These are phyloP conservation scores for Phytophthora pisi DNA, from an alignment of 352 stramenopile species.

Conservation along the genomic window DNA sequence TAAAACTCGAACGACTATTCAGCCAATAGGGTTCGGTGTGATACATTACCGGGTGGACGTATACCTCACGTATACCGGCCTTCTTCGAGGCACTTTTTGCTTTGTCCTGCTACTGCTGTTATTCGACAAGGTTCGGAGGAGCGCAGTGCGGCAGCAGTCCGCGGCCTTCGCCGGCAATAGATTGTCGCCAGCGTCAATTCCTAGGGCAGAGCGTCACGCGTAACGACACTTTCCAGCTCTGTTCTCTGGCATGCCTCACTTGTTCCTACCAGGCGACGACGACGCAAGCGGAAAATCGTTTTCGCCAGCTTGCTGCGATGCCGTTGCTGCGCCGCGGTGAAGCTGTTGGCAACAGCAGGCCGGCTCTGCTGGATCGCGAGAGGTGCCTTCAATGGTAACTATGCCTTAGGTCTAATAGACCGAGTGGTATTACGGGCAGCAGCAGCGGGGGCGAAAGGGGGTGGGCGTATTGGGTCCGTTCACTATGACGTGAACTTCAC, in stretches of 20 bases:
- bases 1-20: slow-evolving; percentile 11
- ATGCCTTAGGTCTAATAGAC: too few relatives aligned
- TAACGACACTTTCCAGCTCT: neutral
- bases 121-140: neutral
- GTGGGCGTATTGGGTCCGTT: neutral
- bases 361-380: neutral
- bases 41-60: neutral
- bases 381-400: neutral
- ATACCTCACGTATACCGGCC: neutral
- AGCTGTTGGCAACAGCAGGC: neutral
- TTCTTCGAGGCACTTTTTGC: too few relatives aligned
- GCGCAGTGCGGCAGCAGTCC: neutral
- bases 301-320: neutral
- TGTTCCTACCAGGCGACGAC: neutral
- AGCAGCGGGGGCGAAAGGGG: neutral
- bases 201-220: neutral
- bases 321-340: neutral
- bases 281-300: too few relatives aligned
- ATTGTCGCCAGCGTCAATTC: neutral
- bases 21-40: slow-evolving; percentile 2
- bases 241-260: neutral
- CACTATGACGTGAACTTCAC: neutral
- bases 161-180: neutral
- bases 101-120: neutral
- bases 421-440: neutral